Evolutionary conservation across 2,329 filamentous ascomycete genomes (phyloP).

Genomic region (Colletotrichum cereale): DNA sequence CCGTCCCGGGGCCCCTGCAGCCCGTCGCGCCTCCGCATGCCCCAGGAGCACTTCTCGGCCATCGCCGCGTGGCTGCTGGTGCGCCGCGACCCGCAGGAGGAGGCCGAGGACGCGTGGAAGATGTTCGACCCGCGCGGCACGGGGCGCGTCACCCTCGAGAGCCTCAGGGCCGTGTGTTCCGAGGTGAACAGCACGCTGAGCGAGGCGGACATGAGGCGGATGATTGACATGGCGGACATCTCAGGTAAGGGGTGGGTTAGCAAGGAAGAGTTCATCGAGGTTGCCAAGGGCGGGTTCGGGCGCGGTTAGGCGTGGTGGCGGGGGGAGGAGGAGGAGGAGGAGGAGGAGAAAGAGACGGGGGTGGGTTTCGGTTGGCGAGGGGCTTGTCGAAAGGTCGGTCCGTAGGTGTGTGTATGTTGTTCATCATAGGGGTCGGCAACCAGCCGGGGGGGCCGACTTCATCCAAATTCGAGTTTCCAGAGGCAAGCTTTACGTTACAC

Average conservation of each 20-base stretch:
- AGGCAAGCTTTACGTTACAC: neutral
- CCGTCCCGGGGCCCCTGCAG: slow-evolving; percentile 61
- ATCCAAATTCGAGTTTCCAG: neutral
- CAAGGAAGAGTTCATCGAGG: slow-evolving; percentile 76
- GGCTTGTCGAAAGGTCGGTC: neutral
- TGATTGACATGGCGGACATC: slow-evolving; percentile 98
- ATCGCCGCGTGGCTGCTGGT: slow-evolving; percentile 85
- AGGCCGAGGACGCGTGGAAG: slow-evolving; percentile 90
- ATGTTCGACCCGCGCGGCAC: slow-evolving; percentile 95
- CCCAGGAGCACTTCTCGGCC: slow-evolving; percentile 78
- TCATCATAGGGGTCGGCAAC: neutral
- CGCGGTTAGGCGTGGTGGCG: slow-evolving; percentile 2
- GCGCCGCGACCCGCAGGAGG: slow-evolving; percentile 87
- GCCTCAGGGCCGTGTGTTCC: slow-evolving; percentile 86
- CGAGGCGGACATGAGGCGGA: slow-evolving; percentile 91
- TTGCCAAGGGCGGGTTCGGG: slow-evolving; percentile 49
- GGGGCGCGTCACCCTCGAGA: slow-evolving; percentile 89
- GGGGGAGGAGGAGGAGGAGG: neutral
- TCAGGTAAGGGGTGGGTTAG: slow-evolving; percentile 88
- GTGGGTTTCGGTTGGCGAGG: neutral
- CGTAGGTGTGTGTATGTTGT: neutral
- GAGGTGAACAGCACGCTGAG: slow-evolving; percentile 88
- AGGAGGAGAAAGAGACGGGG: neutral
- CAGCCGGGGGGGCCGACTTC: neutral
- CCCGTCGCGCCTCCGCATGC: slow-evolving; percentile 78